Evolutionary conservation across 2,329 filamentous ascomycete species (phyloP).

Genomic region (Penicillium sp.): DNA sequence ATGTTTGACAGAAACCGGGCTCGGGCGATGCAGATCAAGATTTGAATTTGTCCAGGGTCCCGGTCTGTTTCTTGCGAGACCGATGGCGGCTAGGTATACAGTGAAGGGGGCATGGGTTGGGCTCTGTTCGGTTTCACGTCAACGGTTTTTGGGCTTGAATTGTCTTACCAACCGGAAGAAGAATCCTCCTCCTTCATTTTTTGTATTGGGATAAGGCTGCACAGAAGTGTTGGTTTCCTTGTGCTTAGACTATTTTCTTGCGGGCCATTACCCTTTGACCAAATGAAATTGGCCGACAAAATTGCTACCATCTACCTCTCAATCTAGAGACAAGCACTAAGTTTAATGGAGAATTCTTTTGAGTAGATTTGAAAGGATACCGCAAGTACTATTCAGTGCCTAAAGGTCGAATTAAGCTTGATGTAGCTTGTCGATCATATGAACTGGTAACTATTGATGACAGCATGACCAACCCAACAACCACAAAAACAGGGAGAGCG

Average conservation of each 20-base stretch:
- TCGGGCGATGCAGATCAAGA: constrained; percentile 9
- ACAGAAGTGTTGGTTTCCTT: constrained; percentile 1
- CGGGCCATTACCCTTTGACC: not conserved
- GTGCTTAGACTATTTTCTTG: not conserved
- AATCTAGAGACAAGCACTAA: too few species aligned
- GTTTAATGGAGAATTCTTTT: too few species aligned
- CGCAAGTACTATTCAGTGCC: not conserved
- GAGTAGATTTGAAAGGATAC: too few species aligned
- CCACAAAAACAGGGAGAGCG: not conserved
- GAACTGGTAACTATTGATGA: not conserved
- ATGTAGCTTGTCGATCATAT: constrained; percentile 1
- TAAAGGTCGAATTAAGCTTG: not conserved
- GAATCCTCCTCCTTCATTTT: constrained; percentile 4
- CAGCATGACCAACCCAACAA: not conserved
- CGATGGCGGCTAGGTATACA: not conserved
- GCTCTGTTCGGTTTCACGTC: constrained; percentile 20
- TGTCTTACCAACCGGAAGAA: not conserved
- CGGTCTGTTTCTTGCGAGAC: not conserved
- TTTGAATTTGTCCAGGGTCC: constrained; percentile 12
- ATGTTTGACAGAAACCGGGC: constrained; percentile 4
- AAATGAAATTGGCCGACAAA: not conserved
- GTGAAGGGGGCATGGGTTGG: not conserved
- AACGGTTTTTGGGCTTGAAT: constrained; percentile 19
- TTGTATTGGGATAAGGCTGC: not conserved
- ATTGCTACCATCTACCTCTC: not conserved